Evolutionary conservation across 768 basidiomycete genomes (phyloP).

Genomic region (Chalciporus piperatus): DNA sequence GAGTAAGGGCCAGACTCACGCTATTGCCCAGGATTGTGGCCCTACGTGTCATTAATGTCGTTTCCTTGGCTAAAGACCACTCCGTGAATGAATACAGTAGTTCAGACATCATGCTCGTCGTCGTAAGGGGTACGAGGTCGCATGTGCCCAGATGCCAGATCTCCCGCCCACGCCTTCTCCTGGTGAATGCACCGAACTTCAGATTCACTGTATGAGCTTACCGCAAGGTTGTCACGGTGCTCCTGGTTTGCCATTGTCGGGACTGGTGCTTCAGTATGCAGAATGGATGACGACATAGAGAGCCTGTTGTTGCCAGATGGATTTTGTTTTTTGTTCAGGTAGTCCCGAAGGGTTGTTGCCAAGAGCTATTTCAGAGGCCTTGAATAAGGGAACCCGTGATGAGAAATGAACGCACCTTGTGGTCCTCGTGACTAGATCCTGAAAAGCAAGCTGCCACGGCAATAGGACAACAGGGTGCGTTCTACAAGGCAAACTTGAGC

Average conservation of each 20-base stretch:
- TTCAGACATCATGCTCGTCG: slow-evolving; percentile 33
- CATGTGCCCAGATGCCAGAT: slow-evolving; percentile 35
- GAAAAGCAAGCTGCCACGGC: slow-evolving; percentile 78
- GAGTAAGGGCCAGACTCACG: neutral
- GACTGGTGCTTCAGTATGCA: slow-evolving; percentile 29
- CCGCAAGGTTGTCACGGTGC: slow-evolving; percentile 29
- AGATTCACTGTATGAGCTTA: slow-evolving; percentile 26
- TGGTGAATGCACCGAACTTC: slow-evolving; percentile 27
- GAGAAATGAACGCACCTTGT: slow-evolving; percentile 49
- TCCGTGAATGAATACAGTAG: slow-evolving; percentile 2
- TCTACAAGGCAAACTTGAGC: slow-evolving; percentile 40
- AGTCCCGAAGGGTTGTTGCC: slow-evolving; percentile 64
- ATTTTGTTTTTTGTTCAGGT: slow-evolving; percentile 54
- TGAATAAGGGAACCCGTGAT: slow-evolving; percentile 6
- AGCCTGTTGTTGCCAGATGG: slow-evolving; percentile 16
- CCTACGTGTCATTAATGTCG: slow-evolving; percentile 1
- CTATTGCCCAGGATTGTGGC: neutral
- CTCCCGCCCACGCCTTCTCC: slow-evolving; percentile 34
- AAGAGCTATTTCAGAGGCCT: slow-evolving; percentile 46
- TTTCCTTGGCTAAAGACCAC: neutral
- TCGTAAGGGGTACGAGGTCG: slow-evolving; percentile 41
- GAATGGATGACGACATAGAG: slow-evolving; percentile 24
- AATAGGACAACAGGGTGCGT: slow-evolving; percentile 80
- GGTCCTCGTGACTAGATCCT: slow-evolving; percentile 78
- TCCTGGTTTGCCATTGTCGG: slow-evolving; percentile 29